Percentiles rank a stretch among this genome's conserved stretches.
These are phyloP conservation scores for Coemansia sp. DNA, from an alignment of 192 early-diverging fungal genomes.

Conservation along the genomic window DNA sequence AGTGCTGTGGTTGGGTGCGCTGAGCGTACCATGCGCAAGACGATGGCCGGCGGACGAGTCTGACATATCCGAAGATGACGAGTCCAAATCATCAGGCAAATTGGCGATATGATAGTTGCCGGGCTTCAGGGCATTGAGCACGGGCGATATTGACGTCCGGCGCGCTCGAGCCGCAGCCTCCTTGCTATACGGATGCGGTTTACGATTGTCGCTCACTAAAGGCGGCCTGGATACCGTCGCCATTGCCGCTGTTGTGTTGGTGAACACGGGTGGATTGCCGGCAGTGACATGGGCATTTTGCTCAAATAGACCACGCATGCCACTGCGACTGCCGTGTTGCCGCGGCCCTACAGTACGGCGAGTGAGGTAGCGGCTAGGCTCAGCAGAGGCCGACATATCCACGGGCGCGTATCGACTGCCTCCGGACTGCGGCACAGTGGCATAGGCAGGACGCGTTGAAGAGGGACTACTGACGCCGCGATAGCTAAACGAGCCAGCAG, in stretches of 20 bases:
- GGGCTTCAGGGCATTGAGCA: conserved; percentile 46
- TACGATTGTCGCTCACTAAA: background rate
- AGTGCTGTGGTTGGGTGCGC: background rate
- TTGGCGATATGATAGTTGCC: conserved; percentile 56
- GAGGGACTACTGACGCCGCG: conserved; percentile 13
- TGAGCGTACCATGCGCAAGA: background rate
- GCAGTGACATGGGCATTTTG: background rate
- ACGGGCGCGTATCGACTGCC: background rate
- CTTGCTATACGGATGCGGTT: background rate
- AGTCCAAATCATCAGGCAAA: conserved; percentile 41
- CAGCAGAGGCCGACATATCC: background rate
- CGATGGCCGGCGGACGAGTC: background rate
- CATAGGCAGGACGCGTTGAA: background rate
- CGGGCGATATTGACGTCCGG: conserved; percentile 44
- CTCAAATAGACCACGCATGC: conserved; percentile 11
- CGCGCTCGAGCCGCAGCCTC: conserved; percentile 10
- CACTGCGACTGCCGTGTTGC: conserved; percentile 5
- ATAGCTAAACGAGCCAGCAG: conserved; percentile 12
- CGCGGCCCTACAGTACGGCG: background rate
- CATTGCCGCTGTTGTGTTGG: background rate
- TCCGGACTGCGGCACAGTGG: background rate
- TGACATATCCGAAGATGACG: conserved; percentile 31
- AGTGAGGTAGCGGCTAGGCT: conserved; percentile 3
- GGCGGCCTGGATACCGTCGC: background rate
- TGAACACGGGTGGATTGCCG: background rate